These are phyloP conservation scores for Rhamnella rubrinervis DNA, from an alignment of 331 rosid genomes.

Conservation along the genomic window DNA sequence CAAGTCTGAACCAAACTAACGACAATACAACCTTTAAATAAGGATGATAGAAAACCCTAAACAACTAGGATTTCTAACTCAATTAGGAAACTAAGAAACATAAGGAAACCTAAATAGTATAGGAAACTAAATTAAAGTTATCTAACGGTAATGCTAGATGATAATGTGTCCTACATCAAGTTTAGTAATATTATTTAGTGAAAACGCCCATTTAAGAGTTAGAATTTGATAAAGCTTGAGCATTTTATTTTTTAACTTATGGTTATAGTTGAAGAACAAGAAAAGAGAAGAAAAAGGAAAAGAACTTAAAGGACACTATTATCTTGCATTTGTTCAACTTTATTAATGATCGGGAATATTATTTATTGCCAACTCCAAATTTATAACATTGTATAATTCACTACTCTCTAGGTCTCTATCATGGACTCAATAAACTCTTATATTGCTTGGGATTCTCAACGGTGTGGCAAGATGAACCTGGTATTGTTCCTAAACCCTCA, in stretches of 20 bases:
- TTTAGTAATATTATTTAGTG: neutral
- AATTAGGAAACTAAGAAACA: too few relatives aligned
- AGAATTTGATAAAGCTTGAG: neutral
- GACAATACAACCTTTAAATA: too few relatives aligned
- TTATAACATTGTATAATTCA: conserved; percentile 7
- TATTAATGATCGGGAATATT: neutral
- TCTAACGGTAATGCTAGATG: too few relatives aligned
- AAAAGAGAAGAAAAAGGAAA: neutral
- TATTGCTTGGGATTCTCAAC: conserved; percentile 96
- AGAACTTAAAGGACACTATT: neutral
- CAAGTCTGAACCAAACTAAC: too few relatives aligned
- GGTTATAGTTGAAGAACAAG: neutral
- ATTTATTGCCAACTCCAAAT: conserved; percentile 5
- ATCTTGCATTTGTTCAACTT: neutral
- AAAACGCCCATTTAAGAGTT: neutral
- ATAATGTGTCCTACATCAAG: too few relatives aligned
- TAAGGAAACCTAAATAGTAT: too few relatives aligned
- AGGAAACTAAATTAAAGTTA: too few relatives aligned
- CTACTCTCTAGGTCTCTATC: conserved; percentile 59
- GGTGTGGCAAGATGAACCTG: conserved; percentile 82
- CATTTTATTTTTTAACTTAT: too few relatives aligned
- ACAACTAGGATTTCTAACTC: too few relatives aligned
- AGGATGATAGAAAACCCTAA: too few relatives aligned
- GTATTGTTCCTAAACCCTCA: conserved; percentile 45
- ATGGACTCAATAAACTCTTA: conserved; percentile 78